Base-by-base conservation (phyloP, 331 rosid species). In the Malus hybrid region DNA sequence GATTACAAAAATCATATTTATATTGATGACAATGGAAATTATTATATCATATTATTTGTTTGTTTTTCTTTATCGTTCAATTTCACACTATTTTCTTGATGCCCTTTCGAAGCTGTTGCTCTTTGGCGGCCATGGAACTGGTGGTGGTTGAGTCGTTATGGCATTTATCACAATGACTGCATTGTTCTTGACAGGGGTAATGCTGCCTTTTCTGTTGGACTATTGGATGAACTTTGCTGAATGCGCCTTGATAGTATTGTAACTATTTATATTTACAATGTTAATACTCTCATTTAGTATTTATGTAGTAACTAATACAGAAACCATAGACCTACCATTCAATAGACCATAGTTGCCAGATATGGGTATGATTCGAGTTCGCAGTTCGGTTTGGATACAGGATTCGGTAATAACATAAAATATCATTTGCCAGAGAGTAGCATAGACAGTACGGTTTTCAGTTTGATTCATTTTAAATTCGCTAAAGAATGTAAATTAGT, bases 101-200 rank as follows among this genome's bases (percentile, higher is more conserved):
- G 26, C 64, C 13, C 63, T 53, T 52, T 75, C 84, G 79, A 86
- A 94, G 97, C 86, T 88, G 68, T 78, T 94, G 78, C 83, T 94
- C 85, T 94, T 92, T 92, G 99, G 99, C 68, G 99, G 99, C 72
- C 99, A 94, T 82, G 99, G 97, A 61, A 94, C 97, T 53, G 99
- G 99, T 82, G 99, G 99, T 92, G 97, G 99, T 88, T 94, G 85
- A 94, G 97, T 85, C 97, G 99, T 74, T 94, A 92, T 78, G 99
- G 90, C 77, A 88, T 94, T 80, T 94, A 94, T 77, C 84, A 90
- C 85, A 90, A 92, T 68, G 97, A 94, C 80, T 88, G 97, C 82
- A 80, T 84, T 80, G 70, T 94, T 75, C 87, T 94, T 69, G 99
- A 94, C 83, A 86, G 96, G 82, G 89, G 99, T 94, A 82, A 90